Conservation (phyloP, 495 filamentous ascomycete species). For the Penicillium maclennaniae region DNA sequence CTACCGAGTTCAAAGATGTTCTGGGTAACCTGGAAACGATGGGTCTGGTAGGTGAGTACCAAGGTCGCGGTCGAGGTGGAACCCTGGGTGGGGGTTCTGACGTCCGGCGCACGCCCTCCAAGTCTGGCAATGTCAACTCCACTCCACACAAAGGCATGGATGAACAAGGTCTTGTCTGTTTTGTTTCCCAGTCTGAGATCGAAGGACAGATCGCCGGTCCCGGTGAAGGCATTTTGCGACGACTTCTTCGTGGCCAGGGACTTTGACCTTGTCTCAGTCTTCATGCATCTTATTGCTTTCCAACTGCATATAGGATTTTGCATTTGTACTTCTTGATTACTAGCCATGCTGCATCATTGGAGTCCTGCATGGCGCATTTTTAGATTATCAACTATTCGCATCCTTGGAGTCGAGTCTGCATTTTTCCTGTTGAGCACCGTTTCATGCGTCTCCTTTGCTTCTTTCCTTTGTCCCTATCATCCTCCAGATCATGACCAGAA, state of each 20-base stretch:
- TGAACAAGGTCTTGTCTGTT: slow-evolving; percentile 70
- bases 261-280: slow-evolving; percentile 17
- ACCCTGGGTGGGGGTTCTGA: slow-evolving; percentile 47
- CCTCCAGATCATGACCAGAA: neutral
- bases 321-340: slow-evolving; percentile 1
- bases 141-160: slow-evolving; percentile 51
- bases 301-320: neutral
- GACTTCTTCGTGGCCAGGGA: slow-evolving; percentile 42
- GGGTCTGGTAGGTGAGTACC: slow-evolving; percentile 68
- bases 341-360: slow-evolving; percentile 11
- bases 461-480: neutral
- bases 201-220: slow-evolving; percentile 65
- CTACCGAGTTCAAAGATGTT: slow-evolving; percentile 90
- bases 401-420: slow-evolving; percentile 13
- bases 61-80: slow-evolving; percentile 66
- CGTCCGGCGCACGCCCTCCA: slow-evolving; percentile 54
- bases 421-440: slow-evolving; percentile 11
- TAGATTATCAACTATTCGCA: slow-evolving; percentile 14
- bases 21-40: slow-evolving; percentile 83
- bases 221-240: slow-evolving; percentile 51
- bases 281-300: neutral
- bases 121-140: slow-evolving; percentile 44
- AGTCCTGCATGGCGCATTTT: slow-evolving; percentile 8
- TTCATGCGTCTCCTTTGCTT: slow-evolving; percentile 11
- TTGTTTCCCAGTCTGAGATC: slow-evolving; percentile 74